Evolutionary conservation across 257 asterid species (phyloP).

Genomic region (Ligustrum vulgare): DNA sequence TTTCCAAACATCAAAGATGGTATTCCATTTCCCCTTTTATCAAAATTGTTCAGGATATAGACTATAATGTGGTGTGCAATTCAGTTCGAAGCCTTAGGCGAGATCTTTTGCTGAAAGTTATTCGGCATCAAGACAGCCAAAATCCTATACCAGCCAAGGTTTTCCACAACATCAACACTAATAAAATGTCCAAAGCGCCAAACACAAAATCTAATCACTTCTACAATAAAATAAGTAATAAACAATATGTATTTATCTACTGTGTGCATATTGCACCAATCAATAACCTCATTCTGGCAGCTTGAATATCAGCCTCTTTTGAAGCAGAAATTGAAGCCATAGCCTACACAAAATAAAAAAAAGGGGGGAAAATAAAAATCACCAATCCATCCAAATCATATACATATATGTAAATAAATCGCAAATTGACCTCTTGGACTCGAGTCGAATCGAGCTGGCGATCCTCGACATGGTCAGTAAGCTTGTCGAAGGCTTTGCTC

Average conservation of each 20-base stretch:
- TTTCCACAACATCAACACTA: not conserved
- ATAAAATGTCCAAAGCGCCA: not conserved
- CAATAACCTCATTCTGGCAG: constrained; percentile 78
- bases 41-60: not conserved
- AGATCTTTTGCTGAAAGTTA: not conserved
- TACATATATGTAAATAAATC: not conserved
- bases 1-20: not conserved
- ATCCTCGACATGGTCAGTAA: constrained; percentile 97
- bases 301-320: constrained; percentile 94
- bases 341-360: constrained; percentile 45
- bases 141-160: not conserved
- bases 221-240: not conserved
- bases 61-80: not conserved
- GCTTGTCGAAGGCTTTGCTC: constrained; percentile 92
- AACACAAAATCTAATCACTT: not conserved
- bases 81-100: not conserved
- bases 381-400: not conserved
- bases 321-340: constrained; percentile 92
- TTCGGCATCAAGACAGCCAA: not conserved
- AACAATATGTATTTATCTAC: not conserved
- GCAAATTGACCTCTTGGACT: constrained; percentile 73
- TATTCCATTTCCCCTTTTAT: not conserved
- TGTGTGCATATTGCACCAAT: not conserved
- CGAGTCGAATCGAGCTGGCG: constrained; percentile 97
- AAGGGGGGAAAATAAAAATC: not conserved